These are phyloP conservation scores for Lactarius indigo DNA, from an alignment of 768 basidiomycete species.

Conservation along the genomic window DNA sequence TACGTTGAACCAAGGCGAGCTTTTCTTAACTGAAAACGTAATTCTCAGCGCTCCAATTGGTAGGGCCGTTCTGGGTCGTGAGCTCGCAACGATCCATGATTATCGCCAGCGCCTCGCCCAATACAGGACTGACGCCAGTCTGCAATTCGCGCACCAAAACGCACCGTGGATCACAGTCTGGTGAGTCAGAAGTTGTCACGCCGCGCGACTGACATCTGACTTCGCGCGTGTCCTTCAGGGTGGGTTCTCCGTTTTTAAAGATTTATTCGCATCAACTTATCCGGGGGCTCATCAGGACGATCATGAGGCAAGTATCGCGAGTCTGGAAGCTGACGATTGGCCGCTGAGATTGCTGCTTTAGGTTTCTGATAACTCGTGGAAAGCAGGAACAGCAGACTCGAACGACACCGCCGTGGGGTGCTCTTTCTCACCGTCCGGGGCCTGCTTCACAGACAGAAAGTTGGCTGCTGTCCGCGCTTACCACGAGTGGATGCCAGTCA, in stretches of 20 bases:
- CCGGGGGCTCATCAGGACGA: conserved; percentile 39
- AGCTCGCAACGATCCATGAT: conserved; percentile 54
- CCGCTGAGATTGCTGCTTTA: conserved; percentile 23
- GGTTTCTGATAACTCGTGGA: conserved; percentile 57
- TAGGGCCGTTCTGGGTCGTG: conserved; percentile 47
- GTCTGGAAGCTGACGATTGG: not conserved
- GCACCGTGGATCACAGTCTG: conserved; percentile 58
- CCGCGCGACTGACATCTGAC: not conserved
- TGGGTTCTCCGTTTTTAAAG: not conserved
- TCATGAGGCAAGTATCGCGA: conserved; percentile 40
- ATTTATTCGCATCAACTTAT: not conserved
- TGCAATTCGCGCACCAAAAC: conserved; percentile 46
- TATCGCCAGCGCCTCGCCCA: conserved; percentile 50
- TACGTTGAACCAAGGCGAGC: not conserved
- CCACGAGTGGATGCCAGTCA: conserved; percentile 62
- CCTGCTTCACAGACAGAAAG: conserved; percentile 58
- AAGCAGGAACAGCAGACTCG: conserved; percentile 50
- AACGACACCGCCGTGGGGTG: conserved; percentile 52
- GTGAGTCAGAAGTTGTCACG: conserved; percentile 31
- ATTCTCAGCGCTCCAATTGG: conserved; percentile 43
- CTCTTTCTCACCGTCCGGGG: conserved; percentile 48
- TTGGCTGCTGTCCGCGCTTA: conserved; percentile 55
- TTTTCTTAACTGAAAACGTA: not conserved
- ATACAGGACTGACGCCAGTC: conserved; percentile 50
- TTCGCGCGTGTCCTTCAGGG: not conserved